Evolutionary conservation across 768 basidiomycete genomes (phyloP).

Genomic region (Tremella yokohamensis): DNA sequence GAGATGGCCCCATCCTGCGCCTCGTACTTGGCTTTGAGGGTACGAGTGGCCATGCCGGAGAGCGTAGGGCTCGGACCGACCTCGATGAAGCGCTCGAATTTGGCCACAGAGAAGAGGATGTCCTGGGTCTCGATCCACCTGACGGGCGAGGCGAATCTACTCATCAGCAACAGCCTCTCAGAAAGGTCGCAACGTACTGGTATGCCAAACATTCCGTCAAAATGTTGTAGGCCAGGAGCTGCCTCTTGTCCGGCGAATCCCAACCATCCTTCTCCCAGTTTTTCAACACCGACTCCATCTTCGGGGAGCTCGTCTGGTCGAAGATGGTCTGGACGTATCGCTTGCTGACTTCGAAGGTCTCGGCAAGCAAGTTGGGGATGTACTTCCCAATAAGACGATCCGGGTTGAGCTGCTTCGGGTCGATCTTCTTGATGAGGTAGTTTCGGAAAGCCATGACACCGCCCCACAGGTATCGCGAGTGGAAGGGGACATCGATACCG

Average conservation of each 20-base stretch:
- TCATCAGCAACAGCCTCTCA: not conserved
- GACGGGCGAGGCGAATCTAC: constrained; percentile 70
- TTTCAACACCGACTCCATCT: constrained; percentile 88
- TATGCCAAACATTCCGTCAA: constrained; percentile 96
- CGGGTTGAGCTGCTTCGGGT: constrained; percentile 81
- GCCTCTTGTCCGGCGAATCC: constrained; percentile 74
- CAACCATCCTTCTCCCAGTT: constrained; percentile 90
- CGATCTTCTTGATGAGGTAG: constrained; percentile 97
- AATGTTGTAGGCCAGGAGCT: constrained; percentile 91
- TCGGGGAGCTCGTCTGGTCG: constrained; percentile 92
- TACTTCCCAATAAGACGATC: constrained; percentile 93
- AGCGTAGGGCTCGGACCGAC: constrained; percentile 94
- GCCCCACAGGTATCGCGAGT: constrained; percentile 98
- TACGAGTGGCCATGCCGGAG: constrained; percentile 57
- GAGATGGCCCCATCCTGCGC: constrained; percentile 77
- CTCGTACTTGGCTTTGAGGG: constrained; percentile 71
- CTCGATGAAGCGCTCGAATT: constrained; percentile 91
- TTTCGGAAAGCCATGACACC: constrained; percentile 96
- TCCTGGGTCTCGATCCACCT: constrained; percentile 99
- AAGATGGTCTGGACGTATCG: constrained; percentile 93
- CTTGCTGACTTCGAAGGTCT: constrained; percentile 51
- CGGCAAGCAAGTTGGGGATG: constrained; percentile 84
- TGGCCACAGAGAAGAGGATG: constrained; percentile 76
- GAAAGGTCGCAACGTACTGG: constrained; percentile 64
- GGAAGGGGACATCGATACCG: constrained; percentile 99